Conservation (phyloP, 1,284 basidiomycete genomes). For the Malassezia sympodialis region DNA sequence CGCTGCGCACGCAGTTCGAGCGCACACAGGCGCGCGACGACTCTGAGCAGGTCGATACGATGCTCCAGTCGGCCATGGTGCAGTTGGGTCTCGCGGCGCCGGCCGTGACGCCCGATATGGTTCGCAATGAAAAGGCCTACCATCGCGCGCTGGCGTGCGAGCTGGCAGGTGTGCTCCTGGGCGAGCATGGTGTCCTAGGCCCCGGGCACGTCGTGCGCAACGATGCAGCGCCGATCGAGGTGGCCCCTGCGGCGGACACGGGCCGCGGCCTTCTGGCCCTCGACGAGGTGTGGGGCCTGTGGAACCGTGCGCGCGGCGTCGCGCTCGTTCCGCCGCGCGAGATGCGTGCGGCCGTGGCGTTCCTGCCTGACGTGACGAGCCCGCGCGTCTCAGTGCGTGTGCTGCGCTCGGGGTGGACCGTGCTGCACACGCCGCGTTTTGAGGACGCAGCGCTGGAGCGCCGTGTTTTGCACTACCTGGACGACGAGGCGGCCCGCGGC, state of each 20-base stretch:
- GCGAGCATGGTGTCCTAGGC: constrained; percentile 48
- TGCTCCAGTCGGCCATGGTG: constrained; percentile 72
- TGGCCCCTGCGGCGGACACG: neutral
- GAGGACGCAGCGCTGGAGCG: constrained; percentile 26
- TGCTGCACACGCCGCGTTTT: constrained; percentile 67
- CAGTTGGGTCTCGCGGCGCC: constrained; percentile 71
- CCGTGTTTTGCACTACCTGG: constrained; percentile 24
- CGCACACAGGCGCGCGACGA: constrained; percentile 55
- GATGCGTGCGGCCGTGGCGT: constrained; percentile 63
- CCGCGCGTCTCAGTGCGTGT: constrained; percentile 62
- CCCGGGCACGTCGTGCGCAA: constrained; percentile 16
- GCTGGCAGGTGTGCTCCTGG: constrained; percentile 64
- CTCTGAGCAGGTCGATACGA: constrained; percentile 53
- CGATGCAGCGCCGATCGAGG: neutral
- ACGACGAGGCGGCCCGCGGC: neutral
- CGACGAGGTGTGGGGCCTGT: constrained; percentile 92
- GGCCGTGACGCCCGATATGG: constrained; percentile 83
- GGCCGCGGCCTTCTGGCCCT: constrained; percentile 58
- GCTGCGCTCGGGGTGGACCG: constrained; percentile 64
- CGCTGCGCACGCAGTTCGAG: constrained; percentile 72
- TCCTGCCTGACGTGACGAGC: constrained; percentile 59
- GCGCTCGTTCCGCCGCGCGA: constrained; percentile 79
- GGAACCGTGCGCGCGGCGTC: constrained; percentile 89
- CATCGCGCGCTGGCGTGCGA: constrained; percentile 72
- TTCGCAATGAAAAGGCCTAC: constrained; percentile 70